Percentiles rank a stretch among this genome's conserved stretches.
Conservation (phyloP, 2,329 filamentous ascomycete species). For the Penicillium sclerotigenum region DNA sequence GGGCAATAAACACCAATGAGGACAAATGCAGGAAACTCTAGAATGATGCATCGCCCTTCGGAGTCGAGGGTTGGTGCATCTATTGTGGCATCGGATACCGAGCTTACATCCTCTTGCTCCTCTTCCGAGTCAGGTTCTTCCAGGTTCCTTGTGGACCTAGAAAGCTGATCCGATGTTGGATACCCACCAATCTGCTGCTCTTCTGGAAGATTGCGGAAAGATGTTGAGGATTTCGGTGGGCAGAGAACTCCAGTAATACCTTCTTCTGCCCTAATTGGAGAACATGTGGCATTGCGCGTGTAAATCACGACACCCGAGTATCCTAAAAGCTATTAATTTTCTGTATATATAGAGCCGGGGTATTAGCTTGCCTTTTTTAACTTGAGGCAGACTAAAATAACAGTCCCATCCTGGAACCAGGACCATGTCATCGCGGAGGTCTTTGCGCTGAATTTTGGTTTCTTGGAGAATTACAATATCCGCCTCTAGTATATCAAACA, state of each 20-base stretch:
- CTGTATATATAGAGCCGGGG: not conserved
- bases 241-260: slow-evolving; percentile 81
- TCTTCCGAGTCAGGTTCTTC: slow-evolving; percentile 2
- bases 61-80: slow-evolving; percentile 76
- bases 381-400: slow-evolving; percentile 85
- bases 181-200: slow-evolving; percentile 86
- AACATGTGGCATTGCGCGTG: slow-evolving; percentile 80
- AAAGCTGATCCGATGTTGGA: slow-evolving; percentile 65
- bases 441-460: slow-evolving; percentile 91
- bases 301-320: slow-evolving; percentile 97
- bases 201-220: slow-evolving; percentile 70
- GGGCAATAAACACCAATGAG: slow-evolving; percentile 90
- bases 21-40: slow-evolving; percentile 94
- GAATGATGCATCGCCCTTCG: slow-evolving; percentile 83
- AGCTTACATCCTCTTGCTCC: not conserved
- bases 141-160: not conserved
- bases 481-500: slow-evolving; percentile 90
- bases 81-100: slow-evolving; percentile 48
- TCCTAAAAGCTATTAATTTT: slow-evolving; percentile 52
- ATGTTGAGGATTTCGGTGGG: slow-evolving; percentile 65
- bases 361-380: slow-evolving; percentile 73
- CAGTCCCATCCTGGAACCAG: slow-evolving; percentile 93
- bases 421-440: slow-evolving; percentile 92
- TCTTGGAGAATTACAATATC: slow-evolving; percentile 96
- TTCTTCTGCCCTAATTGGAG: slow-evolving; percentile 86